Base-by-base conservation (phyloP, 345 rosid species). In the Salix arbutifolia region DNA sequence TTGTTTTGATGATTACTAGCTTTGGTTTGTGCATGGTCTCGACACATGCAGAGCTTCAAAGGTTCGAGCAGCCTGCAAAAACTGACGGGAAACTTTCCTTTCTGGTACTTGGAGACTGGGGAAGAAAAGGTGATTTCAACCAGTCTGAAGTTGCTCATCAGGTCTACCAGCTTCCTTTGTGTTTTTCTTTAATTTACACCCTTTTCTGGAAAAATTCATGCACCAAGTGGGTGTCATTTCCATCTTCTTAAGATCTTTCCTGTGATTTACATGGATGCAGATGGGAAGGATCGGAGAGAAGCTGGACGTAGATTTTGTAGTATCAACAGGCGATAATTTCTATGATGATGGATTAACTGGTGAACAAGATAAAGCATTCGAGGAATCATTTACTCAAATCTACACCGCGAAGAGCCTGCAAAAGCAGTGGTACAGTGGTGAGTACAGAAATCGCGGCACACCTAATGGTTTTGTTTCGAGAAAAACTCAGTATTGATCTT, bases 301-400 rank as follows among this genome's bases (percentile, higher is more conserved):
- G 69, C 72, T 90, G 3, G 79, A 79, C 70, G 81, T 90, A 50
- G 91, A 91, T 80, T 94, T 94, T 74, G 96, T 94, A 25, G 86
- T 94, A 4, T 92, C 97, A 4, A 94, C 96, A 1, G 97, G 98
- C 48, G 97, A 94, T 73, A 94, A 94, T 72, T 94, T 94, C 76
- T 94, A 94, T 58, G 98, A 94, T 50, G 78, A 94, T 75, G 98
- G 96, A 48, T 68, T 92, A 56, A 80, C 76, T 1, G 82, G 85
- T 33, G 89, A 74, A 53, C 28, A 84, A 48, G 97, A 93, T 69
- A 65, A 73, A 0, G 86, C 89, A 12, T 93, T 93, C 70, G 71
- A 81, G 56, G 87, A 94, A 40, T 94, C 98, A 1, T 94, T 94
- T 69, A 76, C 91, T 9, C 71, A 83, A 1, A 85, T 94, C 72